Evolutionary conservation across 2,329 filamentous ascomycete species (phyloP), one percentile per base, ranked within the genome.

Genomic region (Hypoxylon sp.): DNA sequence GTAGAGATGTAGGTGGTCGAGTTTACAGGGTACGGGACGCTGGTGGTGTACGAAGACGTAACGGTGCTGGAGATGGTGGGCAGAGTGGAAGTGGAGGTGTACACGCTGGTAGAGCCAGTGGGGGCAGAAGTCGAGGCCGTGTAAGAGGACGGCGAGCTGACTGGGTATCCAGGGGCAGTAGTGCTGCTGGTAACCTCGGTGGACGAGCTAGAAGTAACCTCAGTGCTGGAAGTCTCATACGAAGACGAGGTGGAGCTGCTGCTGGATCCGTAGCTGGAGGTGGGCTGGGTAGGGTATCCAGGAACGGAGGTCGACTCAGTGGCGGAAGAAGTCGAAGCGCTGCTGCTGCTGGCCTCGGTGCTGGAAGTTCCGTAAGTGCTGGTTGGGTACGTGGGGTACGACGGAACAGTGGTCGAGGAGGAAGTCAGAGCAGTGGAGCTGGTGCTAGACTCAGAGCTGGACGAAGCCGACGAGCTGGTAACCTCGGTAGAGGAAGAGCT

Each of bases 1-100:
- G 52, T 53, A 4, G 57, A 51, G 5, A 53, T 44, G 13, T 37
- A 54, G 20, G 38, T 12, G 0, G 56, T 50, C 2, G 44, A 25
- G 21, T 5, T 6, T 9, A 25, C 21, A 25, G 21, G 21, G 21
- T 25, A 25, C 21, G 21, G 9, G 21, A 9, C 21, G 9, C 12
- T 31, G 29, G 13, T n/a, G 29, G 8, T 46, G 26, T 21, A 25
- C 4, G 45, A 36, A n/a, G n/a, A n/a, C n/a, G n/a, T n/a, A 25
- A 25, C 21, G 45, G 35, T 37, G 36, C 21, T 38, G 36, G 29
- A 37, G 34, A 17, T 38, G 26, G 5, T 16, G 5, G 40, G 29
- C n/a, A n/a, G n/a, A 5, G 25, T 13, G n/a, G 7, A 30, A 3
- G 12, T 30, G 8, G 27, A 32, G 15, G 8, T 34, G 25, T 26